Conservation (phyloP, 441 rosid species). For the Macaranga tanarius region DNA sequence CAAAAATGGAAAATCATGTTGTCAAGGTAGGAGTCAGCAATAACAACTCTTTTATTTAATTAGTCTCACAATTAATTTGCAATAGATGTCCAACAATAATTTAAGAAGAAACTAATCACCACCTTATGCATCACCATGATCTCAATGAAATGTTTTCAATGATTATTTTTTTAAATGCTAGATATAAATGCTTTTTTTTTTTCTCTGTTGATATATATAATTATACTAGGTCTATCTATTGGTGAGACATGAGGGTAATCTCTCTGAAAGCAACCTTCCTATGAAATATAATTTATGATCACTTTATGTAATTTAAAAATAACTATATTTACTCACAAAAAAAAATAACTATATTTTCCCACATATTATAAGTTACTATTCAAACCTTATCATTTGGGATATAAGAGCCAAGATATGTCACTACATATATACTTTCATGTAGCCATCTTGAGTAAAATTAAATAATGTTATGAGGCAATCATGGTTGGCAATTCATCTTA, state of each 20-base stretch:
- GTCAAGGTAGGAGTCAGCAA: constrained; percentile 25
- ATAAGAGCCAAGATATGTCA: constrained; percentile 8
- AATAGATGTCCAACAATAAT: neutral
- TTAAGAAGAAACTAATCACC: neutral
- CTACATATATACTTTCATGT: neutral
- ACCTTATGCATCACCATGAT: neutral
- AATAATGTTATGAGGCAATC: constrained; percentile 14
- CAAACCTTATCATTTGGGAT: constrained; percentile 23
- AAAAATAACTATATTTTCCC: neutral
- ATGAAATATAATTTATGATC: neutral
- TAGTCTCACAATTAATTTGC: neutral
- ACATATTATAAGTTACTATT: constrained; percentile 27
- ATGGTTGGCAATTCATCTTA: neutral
- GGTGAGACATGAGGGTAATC: constrained; percentile 13
- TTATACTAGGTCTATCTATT: neutral
- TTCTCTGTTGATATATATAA: too few relatives aligned
- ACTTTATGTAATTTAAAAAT: neutral
- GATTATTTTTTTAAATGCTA: neutral
- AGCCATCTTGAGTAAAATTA: constrained; percentile 7
- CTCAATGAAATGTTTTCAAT: neutral
- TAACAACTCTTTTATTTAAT: constrained; percentile 2
- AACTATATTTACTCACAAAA: neutral
- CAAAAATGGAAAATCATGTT: neutral
- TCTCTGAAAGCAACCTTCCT: constrained; percentile 28
- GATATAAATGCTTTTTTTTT: too few relatives aligned